These are phyloP conservation scores for Lachancea cidri DNA, from an alignment of 805 yeast genomes.

Conservation along the genomic window DNA sequence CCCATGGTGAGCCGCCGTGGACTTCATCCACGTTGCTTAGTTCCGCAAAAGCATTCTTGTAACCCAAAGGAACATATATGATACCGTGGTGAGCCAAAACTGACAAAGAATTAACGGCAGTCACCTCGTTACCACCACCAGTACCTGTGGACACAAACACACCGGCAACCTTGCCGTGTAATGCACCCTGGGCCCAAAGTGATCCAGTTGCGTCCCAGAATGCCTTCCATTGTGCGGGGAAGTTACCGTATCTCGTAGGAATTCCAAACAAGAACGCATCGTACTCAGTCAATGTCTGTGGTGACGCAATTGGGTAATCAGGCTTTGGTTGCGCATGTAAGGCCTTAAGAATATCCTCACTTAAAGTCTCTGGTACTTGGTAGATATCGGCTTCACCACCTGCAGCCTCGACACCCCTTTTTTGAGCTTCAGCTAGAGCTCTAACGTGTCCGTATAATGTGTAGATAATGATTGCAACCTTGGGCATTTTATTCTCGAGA, in stretches of 20 bases:
- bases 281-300: slow-evolving; percentile 52
- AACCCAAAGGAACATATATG: slow-evolving; percentile 75
- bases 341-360: slow-evolving; percentile 52
- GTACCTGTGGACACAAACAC: slow-evolving; percentile 70
- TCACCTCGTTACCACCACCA: slow-evolving; percentile 82
- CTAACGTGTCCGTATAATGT: slow-evolving; percentile 78
- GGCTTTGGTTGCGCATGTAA: slow-evolving; percentile 64
- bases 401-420: slow-evolving; percentile 62
- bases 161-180: slow-evolving; percentile 71
- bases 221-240: slow-evolving; percentile 72
- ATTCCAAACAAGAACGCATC: slow-evolving; percentile 83
- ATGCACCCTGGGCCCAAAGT: slow-evolving; percentile 70
- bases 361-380: slow-evolving; percentile 77
- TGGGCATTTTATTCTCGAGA: slow-evolving; percentile 27
- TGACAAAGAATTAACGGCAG: slow-evolving; percentile 60
- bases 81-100: slow-evolving; percentile 75
- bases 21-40: slow-evolving; percentile 53
- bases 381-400: slow-evolving; percentile 68
- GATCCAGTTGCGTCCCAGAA: slow-evolving; percentile 79
- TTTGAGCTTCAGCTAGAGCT: slow-evolving; percentile 60
- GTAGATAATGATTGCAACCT: slow-evolving; percentile 73
- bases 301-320: slow-evolving; percentile 57
- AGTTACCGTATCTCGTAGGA: slow-evolving; percentile 80
- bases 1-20: slow-evolving; percentile 83
- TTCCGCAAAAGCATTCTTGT: slow-evolving; percentile 50